Percentiles rank a stretch among this genome's conserved stretches.
Conservation (phyloP, 2,329 filamentous ascomycete species). For the Helicocarpus griseus region DNA sequence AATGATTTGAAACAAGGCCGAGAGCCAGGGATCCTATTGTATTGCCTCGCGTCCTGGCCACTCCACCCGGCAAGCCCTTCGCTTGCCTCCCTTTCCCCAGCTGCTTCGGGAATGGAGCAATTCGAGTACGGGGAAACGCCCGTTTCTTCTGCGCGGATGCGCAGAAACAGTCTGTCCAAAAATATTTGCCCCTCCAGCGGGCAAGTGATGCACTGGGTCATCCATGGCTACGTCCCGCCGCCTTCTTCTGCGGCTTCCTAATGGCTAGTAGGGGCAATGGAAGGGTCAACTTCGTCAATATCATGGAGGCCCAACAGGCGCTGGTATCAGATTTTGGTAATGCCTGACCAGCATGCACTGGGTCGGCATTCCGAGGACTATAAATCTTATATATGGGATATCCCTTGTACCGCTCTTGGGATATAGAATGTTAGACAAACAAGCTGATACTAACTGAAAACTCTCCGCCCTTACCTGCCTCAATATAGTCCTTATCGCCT, state of each 20-base stretch:
- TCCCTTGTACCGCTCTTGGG: not conserved
- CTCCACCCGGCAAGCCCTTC: not conserved
- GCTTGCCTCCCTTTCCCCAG: not conserved
- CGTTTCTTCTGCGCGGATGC: not conserved
- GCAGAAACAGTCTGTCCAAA: not conserved
- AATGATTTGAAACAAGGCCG: not conserved
- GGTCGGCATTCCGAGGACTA: not conserved
- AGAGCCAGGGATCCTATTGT: not conserved
- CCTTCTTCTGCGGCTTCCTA: not conserved
- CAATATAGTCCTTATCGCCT: not conserved
- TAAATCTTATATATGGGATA: conserved; percentile 2
- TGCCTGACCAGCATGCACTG: not conserved
- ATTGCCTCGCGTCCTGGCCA: not conserved
- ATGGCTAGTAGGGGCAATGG: not conserved
- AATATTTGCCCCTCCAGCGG: not conserved
- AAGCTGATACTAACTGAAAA: not conserved
- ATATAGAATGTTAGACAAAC: not conserved
- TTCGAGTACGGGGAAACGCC: conserved; percentile 1
- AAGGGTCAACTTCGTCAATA: not conserved
- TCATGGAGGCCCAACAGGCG: conserved; percentile 1
- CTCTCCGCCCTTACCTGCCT: not conserved
- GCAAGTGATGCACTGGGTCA: not conserved
- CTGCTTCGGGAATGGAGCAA: conserved; percentile 1
- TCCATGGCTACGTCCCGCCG: not conserved
- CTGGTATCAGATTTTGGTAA: not conserved